Evolutionary conservation across 1,284 basidiomycete species (phyloP).

Genomic region (Marasmius oreades): DNA sequence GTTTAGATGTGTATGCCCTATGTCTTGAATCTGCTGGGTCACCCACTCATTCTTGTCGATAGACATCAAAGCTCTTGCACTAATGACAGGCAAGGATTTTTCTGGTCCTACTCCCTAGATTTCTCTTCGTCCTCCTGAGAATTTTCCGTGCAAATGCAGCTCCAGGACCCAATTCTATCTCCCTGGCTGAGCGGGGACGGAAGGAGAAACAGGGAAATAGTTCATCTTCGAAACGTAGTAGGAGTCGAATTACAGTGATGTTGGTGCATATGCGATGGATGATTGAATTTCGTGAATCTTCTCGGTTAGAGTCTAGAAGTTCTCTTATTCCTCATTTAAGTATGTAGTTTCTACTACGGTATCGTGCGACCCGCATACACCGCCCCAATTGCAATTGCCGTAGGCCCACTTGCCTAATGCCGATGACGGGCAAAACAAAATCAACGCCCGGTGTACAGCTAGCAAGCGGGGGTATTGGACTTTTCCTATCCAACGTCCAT

Average conservation of each 20-base stretch:
- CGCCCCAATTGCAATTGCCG: too few species aligned
- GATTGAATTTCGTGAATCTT: background rate
- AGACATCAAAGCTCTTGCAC: conserved; percentile 69
- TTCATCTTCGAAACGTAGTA: conserved; percentile 7
- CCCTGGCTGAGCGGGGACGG: background rate
- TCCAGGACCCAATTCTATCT: background rate
- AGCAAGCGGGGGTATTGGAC: too few species aligned
- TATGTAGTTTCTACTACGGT: too few species aligned
- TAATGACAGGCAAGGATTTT: conserved; percentile 79
- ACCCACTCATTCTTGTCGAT: background rate
- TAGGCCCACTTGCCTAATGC: too few species aligned
- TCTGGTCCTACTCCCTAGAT: conserved; percentile 76
- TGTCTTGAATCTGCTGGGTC: background rate
- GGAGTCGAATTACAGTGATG: conserved; percentile 9
- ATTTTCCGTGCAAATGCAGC: background rate
- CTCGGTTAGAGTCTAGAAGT: background rate
- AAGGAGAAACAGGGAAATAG: background rate
- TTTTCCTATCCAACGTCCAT: too few species aligned
- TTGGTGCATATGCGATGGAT: conserved; percentile 6
- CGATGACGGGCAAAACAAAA: too few species aligned
- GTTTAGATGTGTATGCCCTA: conserved; percentile 50
- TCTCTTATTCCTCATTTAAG: too few species aligned
- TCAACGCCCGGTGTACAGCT: too few species aligned
- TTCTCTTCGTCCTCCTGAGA: conserved; percentile 41
- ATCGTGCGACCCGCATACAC: too few species aligned